Evolutionary conservation across 164 flowering plant species (phyloP).

Genomic region (Vitis rupestris): DNA sequence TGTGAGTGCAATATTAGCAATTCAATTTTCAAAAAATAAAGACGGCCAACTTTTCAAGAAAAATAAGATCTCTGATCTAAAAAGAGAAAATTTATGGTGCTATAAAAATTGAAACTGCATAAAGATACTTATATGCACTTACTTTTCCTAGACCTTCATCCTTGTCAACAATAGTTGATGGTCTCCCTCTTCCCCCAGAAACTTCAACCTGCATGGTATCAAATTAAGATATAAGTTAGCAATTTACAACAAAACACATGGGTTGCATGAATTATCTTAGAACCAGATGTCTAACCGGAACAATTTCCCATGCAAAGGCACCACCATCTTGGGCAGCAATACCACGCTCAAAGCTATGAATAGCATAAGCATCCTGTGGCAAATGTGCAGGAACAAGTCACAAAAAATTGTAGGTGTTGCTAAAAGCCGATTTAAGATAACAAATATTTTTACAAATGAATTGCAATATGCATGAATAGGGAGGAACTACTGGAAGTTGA

Average conservation of each 20-base stretch:
- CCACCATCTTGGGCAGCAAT: conserved; percentile 77
- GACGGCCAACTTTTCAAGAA: no score
- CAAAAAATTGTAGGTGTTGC: background rate
- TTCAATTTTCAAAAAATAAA: background rate
- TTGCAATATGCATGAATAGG: background rate
- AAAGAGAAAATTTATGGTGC: no score
- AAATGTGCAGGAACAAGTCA: conserved; percentile 1
- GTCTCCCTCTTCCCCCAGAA: conserved; percentile 69
- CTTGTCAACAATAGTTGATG: conserved; percentile 48
- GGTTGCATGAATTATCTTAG: background rate
- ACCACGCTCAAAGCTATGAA: conserved; percentile 90
- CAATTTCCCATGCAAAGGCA: conserved; percentile 87
- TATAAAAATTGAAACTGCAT: no score
- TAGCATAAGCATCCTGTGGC: conserved; percentile 75
- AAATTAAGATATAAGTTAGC: background rate
- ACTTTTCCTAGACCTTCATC: conserved; percentile 74
- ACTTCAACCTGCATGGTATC: conserved; percentile 50
- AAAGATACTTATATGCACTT: background rate
- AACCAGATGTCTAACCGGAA: conserved; percentile 48
- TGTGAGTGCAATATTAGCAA: background rate
- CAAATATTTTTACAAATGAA: background rate
- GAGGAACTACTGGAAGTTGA: background rate
- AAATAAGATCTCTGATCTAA: no score
- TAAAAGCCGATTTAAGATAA: background rate
- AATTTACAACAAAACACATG: background rate